Percentiles rank a stretch among this genome's conserved stretches.
Evolutionary conservation across 1,284 basidiomycete genomes (phyloP).

Genomic region (Fomitopsis schrenkii): DNA sequence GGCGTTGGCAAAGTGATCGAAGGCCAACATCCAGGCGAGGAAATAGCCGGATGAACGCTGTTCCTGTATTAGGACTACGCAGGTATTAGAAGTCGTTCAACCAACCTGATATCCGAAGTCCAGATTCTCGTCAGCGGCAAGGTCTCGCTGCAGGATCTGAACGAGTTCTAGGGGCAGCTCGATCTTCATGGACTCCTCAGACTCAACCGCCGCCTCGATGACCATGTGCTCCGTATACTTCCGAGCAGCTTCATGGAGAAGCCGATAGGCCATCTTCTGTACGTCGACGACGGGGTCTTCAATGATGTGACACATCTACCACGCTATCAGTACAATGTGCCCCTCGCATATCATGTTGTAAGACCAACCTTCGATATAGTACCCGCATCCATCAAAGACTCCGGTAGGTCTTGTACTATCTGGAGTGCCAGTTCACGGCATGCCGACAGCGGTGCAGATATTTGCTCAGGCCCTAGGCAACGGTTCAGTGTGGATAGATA

Average conservation of each 20-base stretch:
- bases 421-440: slow-evolving; percentile 68
- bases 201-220: slow-evolving; percentile 79
- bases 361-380: slow-evolving; percentile 57
- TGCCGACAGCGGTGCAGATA: slow-evolving; percentile 58
- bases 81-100: not conserved
- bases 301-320: slow-evolving; percentile 73
- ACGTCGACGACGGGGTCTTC: slow-evolving; percentile 62
- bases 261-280: slow-evolving; percentile 67
- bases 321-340: not conserved
- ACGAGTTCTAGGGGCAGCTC: slow-evolving; percentile 68
- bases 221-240: slow-evolving; percentile 77
- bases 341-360: not conserved
- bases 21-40: slow-evolving; percentile 87
- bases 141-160: slow-evolving; percentile 49
- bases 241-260: slow-evolving; percentile 60
- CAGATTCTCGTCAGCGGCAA: slow-evolving; percentile 36
- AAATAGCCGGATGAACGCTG: slow-evolving; percentile 61
- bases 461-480: slow-evolving; percentile 29
- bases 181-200: slow-evolving; percentile 43
- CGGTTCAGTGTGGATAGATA: not conserved
- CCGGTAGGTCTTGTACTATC: slow-evolving; percentile 64
- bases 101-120: slow-evolving; percentile 35
- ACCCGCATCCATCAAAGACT: slow-evolving; percentile 57
- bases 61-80: not conserved
- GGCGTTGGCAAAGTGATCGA: slow-evolving; percentile 85